Base-by-base conservation (phyloP, 2,329 filamentous ascomycete species). In the Diaporthe sp. region DNA sequence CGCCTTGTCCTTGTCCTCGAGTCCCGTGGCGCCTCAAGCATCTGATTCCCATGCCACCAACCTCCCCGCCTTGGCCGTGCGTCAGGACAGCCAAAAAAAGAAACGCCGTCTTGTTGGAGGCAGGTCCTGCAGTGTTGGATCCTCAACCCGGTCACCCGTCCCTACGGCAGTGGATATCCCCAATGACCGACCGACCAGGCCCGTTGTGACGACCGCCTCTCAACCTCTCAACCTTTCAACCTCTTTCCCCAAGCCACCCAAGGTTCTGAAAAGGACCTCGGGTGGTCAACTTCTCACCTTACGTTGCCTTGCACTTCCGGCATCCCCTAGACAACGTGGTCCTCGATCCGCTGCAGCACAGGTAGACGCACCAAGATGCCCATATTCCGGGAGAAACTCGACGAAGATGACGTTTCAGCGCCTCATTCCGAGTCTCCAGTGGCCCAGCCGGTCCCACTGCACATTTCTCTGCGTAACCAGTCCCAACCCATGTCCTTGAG, bases 241-340 rank as follows among this genome's bases (percentile, higher is more conserved):
- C 42, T 65, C 15, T 20, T 2, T 22, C 72, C 44, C 15, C 63
- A 37, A 70, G 65, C 73, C 75, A 76, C 75, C 73, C 70, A 71
- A 51, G 75, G 75, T 77, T 76, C 70, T 73, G 61, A 75, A 77
- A 73, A 71, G 73, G 57, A 77, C 76, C 75, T 37, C 67, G 75
- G 75, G 73, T 76, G 75, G 75, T 75, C 70, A 31, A 63, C 25
- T 44, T 42, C 42, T 25, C 9, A 31, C 5, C 28, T 34, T 51
- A 22, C n/a, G 20, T 37, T 37, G 20, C 25, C 22, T 57, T 65
- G 25, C 31, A 25, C 8, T 12, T 39, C 25, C 9, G 44, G 28
- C 47, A 31, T 31, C 25, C 20, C 20, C 22, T 37, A 47, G 58
- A 65, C 15, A 49, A 25, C 31, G 13, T 44, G 28, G 20, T 31